Percentiles rank a stretch among this genome's conserved stretches.
phyloP scores from a whole-genome alignment of 208 protist genomes.

The Trypanosoma avium region DNA sequence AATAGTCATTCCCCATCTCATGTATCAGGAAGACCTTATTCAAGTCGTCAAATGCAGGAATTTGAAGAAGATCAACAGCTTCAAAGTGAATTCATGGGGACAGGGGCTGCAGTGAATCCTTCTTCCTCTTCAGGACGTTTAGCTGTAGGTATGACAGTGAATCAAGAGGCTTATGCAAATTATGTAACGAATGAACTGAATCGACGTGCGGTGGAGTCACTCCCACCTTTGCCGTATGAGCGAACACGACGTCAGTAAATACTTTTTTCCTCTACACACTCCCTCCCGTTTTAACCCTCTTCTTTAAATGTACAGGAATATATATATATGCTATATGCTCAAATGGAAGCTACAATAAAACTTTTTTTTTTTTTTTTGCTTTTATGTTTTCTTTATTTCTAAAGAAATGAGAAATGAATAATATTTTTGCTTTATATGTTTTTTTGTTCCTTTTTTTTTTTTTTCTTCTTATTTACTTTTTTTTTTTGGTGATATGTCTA shows the following conservation, averaged over 20 bases:
- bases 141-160: conserved; percentile 47
- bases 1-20: no score
- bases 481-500: not conserved
- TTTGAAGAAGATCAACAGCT: no score
- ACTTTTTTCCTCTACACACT: not conserved
- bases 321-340: no score
- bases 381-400: not conserved
- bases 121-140: not conserved
- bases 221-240: conserved; percentile 66
- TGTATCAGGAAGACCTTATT: no score
- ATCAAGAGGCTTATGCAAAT: conserved; percentile 56
- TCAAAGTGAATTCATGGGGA: no score
- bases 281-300: no score
- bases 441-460: conserved; percentile 18
- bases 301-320: no score
- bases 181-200: conserved; percentile 54
- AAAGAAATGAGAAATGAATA: conserved; percentile 5
- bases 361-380: conserved; percentile 11
- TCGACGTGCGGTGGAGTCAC: conserved; percentile 38
- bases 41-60: no score
- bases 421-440: conserved; percentile 11
- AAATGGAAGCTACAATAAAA: no score
- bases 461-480: conserved; percentile 12
- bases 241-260: conserved; percentile 8
- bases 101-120: no score